Percentiles rank a stretch among this genome's conserved stretches.
These are phyloP conservation scores for Zymoseptoria pseudotritici DNA, from an alignment of 2,329 filamentous ascomycete genomes.

Conservation along the genomic window DNA sequence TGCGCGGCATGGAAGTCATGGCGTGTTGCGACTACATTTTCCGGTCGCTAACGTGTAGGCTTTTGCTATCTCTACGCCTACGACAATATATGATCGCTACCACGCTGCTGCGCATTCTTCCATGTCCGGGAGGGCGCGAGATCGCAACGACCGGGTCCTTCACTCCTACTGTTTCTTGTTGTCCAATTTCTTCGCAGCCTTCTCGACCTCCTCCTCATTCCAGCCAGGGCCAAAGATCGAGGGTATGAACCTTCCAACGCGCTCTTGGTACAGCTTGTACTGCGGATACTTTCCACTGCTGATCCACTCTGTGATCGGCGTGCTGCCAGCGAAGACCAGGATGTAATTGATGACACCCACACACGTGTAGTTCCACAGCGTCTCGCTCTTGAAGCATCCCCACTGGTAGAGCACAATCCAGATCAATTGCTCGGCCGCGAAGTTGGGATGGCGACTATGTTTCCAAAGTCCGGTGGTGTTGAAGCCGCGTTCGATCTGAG, in stretches of 20 bases:
- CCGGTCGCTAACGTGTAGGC: too few species aligned
- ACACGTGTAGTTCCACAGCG: conserved; percentile 70
- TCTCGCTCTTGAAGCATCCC: conserved; percentile 67
- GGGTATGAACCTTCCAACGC: conserved; percentile 79
- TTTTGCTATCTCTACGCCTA: too few species aligned
- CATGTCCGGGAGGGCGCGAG: too few species aligned
- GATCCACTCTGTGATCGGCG: conserved; percentile 76
- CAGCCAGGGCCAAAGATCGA: conserved; percentile 31
- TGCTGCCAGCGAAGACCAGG: conserved; percentile 81
- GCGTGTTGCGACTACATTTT: too few species aligned
- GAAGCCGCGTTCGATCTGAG: conserved; percentile 85
- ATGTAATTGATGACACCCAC: conserved; percentile 63
- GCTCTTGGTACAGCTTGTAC: conserved; percentile 74
- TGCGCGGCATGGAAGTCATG: background rate
- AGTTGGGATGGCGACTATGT: conserved; percentile 89
- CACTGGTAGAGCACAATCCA: conserved; percentile 88
- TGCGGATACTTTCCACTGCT: conserved; percentile 78
- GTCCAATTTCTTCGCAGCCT: conserved; percentile 9
- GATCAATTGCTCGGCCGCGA: conserved; percentile 81
- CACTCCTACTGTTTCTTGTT: conserved; percentile 4
- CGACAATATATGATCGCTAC: too few species aligned
- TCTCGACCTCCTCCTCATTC: conserved; percentile 25
- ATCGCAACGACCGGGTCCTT: too few species aligned
- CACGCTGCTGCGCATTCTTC: too few species aligned
- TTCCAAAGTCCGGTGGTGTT: conserved; percentile 76